These are phyloP conservation scores for Aristolochia contorta DNA, from an alignment of 164 flowering plant species.

Conservation along the genomic window DNA sequence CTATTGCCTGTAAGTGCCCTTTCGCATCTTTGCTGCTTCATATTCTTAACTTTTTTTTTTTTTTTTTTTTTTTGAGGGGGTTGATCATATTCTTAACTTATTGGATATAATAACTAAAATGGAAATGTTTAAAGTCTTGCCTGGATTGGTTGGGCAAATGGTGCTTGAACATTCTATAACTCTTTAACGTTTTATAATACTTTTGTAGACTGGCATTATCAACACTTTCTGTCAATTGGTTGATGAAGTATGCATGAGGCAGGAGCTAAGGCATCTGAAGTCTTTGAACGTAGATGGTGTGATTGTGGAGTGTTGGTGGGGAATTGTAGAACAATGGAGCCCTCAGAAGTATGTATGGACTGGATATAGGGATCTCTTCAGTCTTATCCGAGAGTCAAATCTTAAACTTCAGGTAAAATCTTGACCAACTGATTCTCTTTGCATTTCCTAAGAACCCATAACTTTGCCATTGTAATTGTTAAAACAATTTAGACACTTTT, in stretches of 20 bases:
- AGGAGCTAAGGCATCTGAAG: constrained; percentile 56
- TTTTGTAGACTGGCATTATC: constrained; percentile 49
- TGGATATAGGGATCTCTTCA: constrained; percentile 70
- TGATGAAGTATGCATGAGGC: constrained; percentile 54
- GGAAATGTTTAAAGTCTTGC: too few species aligned
- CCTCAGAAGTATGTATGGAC: constrained; percentile 81
- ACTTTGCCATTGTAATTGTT: neutral
- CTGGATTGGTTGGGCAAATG: too few species aligned
- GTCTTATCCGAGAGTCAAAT: constrained; percentile 49
- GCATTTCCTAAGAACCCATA: neutral
- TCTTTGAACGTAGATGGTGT: constrained; percentile 76
- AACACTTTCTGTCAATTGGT: constrained; percentile 67
- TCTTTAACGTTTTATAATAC: neutral
- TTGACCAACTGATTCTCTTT: neutral
- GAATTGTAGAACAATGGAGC: constrained; percentile 70
- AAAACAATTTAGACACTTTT: too few species aligned
- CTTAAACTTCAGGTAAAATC: constrained; percentile 60
- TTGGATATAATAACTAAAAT: neutral
- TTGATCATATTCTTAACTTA: neutral
- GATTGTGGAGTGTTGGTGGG: constrained; percentile 87
- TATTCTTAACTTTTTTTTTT: neutral
- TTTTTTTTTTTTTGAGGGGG: too few species aligned
- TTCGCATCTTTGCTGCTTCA: neutral
- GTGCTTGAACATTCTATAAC: too few species aligned
- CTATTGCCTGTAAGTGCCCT: constrained; percentile 59